Evolutionary conservation across 495 filamentous ascomycete species (phyloP).

Genomic region (Monascus purpureus): DNA sequence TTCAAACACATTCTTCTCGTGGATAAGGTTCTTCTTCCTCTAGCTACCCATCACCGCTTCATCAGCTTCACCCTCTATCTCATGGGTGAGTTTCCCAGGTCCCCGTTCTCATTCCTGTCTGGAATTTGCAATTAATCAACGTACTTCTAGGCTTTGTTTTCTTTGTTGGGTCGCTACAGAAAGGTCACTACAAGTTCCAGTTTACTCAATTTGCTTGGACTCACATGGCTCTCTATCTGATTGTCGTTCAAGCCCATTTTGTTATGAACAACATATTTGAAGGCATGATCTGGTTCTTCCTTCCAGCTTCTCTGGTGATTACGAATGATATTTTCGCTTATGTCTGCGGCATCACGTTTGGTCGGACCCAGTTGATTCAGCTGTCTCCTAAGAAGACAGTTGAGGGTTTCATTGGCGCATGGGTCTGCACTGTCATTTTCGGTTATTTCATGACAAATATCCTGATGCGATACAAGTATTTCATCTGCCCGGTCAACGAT

Average conservation of each 20-base stretch:
- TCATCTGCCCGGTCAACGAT: conserved; percentile 95
- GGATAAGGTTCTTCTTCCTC: conserved; percentile 80
- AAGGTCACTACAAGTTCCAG: conserved; percentile 93
- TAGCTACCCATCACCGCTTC: conserved; percentile 96
- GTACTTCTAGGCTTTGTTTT: conserved; percentile 75
- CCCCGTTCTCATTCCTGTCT: too few species aligned
- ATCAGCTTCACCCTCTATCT: conserved; percentile 97
- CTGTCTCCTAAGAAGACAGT: conserved; percentile 99
- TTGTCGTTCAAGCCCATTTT: conserved; percentile 96
- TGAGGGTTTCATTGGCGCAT: conserved; percentile 94
- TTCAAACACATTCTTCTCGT: conserved; percentile 97
- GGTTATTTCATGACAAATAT: conserved; percentile 73
- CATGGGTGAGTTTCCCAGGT: conserved; percentile 52
- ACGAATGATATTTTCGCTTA: conserved; percentile 99
- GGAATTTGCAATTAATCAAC: too few species aligned
- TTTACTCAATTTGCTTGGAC: conserved; percentile 99
- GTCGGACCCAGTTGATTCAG: conserved; percentile 93
- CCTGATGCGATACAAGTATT: conserved; percentile 88
- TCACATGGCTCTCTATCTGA: conserved; percentile 96
- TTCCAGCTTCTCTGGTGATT: conserved; percentile 88
- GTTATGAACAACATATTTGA: conserved; percentile 99
- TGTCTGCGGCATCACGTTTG: conserved; percentile 92
- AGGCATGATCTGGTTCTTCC: conserved; percentile 99
- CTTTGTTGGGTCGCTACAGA: conserved; percentile 92
- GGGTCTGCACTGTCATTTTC: conserved; percentile 85